Percentiles rank a stretch among this genome's conserved stretches.
These are phyloP conservation scores for Suhomyces bokatorum DNA, from an alignment of 1,139 yeast genomes.

Conservation along the genomic window DNA sequence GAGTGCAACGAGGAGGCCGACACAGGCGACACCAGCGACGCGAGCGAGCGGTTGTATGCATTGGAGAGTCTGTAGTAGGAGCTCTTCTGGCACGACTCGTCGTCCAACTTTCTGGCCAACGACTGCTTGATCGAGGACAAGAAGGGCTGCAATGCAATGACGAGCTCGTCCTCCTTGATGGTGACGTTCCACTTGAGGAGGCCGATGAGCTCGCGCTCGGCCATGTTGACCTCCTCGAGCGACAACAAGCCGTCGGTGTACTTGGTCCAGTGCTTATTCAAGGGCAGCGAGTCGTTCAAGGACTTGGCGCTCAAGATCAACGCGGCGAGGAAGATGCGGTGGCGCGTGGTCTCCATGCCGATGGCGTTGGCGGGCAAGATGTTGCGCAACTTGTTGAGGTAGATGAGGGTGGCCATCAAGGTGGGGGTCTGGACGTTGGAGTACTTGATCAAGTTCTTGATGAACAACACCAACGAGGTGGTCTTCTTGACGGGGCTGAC, in stretches of 20 bases:
- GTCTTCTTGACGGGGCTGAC: conserved; percentile 29
- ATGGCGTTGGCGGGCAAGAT: conserved; percentile 84
- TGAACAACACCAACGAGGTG: conserved; percentile 57
- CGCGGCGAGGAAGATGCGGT: conserved; percentile 86
- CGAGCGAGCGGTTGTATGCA: conserved; percentile 16
- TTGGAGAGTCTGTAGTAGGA: conserved; percentile 43
- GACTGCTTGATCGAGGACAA: conserved; percentile 63
- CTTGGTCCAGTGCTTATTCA: conserved; percentile 93
- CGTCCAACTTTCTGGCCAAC: conserved; percentile 27
- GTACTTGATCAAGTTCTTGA: conserved; percentile 66
- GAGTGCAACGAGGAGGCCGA: conserved; percentile 17
- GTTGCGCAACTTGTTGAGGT: conserved; percentile 71
- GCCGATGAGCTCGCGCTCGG: conserved; percentile 82
- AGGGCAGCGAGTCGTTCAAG: conserved; percentile 88
- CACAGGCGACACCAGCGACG: conserved; percentile 17
- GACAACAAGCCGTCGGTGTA: conserved; percentile 83
- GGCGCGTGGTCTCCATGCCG: conserved; percentile 93
- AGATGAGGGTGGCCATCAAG: conserved; percentile 85
- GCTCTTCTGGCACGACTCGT: conserved; percentile 35
- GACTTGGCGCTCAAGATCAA: conserved; percentile 87
- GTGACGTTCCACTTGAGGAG: conserved; percentile 83
- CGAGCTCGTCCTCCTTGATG: conserved; percentile 68
- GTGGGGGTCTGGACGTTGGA: conserved; percentile 96
- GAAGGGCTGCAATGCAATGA: conserved; percentile 70
- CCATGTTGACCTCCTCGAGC: conserved; percentile 79